Base-by-base conservation (phyloP, 805 yeast genomes). In the Cyberlindnera euphorbiae region DNA sequence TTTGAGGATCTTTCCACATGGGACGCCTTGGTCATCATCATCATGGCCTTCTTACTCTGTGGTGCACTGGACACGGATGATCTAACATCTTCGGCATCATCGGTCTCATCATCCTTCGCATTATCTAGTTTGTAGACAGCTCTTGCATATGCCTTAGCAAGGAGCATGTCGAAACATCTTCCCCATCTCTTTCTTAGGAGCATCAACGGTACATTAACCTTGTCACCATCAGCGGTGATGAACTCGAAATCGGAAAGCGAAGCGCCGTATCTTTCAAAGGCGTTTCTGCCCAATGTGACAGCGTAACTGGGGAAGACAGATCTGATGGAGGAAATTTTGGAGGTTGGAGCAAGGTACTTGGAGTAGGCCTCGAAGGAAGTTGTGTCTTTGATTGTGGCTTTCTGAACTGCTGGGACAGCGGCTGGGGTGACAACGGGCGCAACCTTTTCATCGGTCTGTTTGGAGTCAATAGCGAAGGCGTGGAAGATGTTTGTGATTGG, bases 171-270 rank as follows among this genome's bases (percentile, higher is more conserved):
- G 51, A 84, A 84, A 43, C 73, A 79, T 23, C 74, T 58, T 1
- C 93, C 93, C 94, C 94, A 84, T 52, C 93, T 65, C 46, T 78
- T 81, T 46, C 83, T 67, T 35, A 84, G 63, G 4, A 83, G 60
- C 44, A 64, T 67, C 32, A 77, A 41, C 1, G 89, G 81, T 4
- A 79, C 75, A 0, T 80, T 76, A 12, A 81, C 66, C n/a, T 77
- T 60, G 30, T 75, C 79, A 7, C 89, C 90, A 49, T 77, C 84
- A n/a, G 74, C 66, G 1, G 84, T 71, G 8, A 82, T 69, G 32
- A 84, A 63, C 52, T 82, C 88, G 53, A 84, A 77, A 58, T 84
- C 93, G 0, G 87, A 70, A 6, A 82, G 59, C 7, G 77, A 63
- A 21, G 69, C 69, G 0, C 83, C 82, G 54, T 68, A 79, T 31